phyloP scores from a whole-genome alignment of 352 stramenopile species.

The Pythium volutum region DNA sequence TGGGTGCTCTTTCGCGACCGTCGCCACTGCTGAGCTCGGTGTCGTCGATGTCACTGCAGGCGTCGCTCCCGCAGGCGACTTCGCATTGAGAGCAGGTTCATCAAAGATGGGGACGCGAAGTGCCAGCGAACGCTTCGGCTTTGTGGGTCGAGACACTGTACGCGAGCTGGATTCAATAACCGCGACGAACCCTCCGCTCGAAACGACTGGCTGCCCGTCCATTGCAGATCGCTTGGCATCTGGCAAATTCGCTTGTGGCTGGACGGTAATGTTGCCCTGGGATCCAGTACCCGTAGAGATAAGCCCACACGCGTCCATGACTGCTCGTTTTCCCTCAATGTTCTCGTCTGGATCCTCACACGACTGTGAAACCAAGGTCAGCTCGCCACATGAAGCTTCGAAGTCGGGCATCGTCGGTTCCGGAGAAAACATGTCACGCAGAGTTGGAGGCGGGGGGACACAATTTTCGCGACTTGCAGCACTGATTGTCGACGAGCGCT shows the following conservation, averaged over 20 bases:
- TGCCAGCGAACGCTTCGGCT: constrained; percentile 19
- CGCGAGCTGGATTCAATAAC: background rate
- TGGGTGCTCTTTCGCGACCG: background rate
- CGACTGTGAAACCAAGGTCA: too few species aligned
- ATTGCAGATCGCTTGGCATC: background rate
- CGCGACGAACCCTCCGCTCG: background rate
- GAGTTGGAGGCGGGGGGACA: constrained; percentile 25
- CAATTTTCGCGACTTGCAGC: constrained; percentile 21
- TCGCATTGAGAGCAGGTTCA: background rate
- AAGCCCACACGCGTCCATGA: background rate
- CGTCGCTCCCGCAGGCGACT: background rate
- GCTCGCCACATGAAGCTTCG: too few species aligned
- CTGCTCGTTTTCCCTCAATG: background rate
- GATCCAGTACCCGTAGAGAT: background rate
- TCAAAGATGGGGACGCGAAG: constrained; percentile 9
- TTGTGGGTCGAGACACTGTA: background rate
- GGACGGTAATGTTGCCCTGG: background rate
- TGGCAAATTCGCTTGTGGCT: background rate
- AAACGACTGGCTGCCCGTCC: background rate
- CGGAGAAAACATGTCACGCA: background rate
- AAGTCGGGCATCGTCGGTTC: too few species aligned
- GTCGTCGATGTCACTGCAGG: background rate
- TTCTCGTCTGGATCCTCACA: background rate
- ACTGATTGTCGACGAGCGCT: background rate
- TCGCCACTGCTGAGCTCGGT: background rate